Base-by-base conservation (phyloP, 352 stramenopile genomes). In the Pythium scleroteichum region DNA sequence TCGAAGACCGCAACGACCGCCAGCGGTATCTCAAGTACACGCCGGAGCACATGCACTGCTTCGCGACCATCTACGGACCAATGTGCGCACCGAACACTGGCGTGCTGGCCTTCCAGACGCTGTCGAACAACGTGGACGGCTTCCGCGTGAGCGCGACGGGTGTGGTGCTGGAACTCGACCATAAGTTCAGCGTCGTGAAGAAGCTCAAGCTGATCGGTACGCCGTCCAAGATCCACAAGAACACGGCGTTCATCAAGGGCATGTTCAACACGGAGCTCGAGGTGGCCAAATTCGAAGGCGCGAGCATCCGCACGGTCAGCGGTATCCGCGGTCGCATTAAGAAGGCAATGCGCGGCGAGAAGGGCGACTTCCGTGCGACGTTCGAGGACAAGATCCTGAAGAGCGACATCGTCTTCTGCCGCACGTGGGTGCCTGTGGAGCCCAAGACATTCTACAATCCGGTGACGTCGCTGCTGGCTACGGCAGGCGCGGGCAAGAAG, bases 1-100 rank as follows among this genome's bases (percentile, higher is more conserved):
- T 98, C 14, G 97, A 99, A 75, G 98, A 99, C 73, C 85, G 93
- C 57, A 99, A 99, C 71, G 95, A 98, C 42, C 88, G 97, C 2
- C 91, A 98, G 69, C 82, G 94, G 41, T 96, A 94, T 67, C 80
- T 99, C 53, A 99, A 99, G 79, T 99, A 95, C 77, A 99, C 97
- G n/a, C 97, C 97, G 0, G 97, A 99, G 74, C 97, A 99, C 84
- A 99, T 99, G 97, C 98, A 99, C 80, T 99, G 98, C 59, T 88
- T 96, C 54, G 94, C 94, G 26, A 98, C 95, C 9, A 99, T 99
- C 64, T 99, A 98, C 57, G 97, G 94, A 0, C 97, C 97, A 0
- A 85, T 98, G 63, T 90, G 90, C 10, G 93, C 97, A 44, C 96
- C 97, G 1, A 99, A 99, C 80, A 99, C 97, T 26, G 96, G 96